Base-by-base conservation (phyloP, 2,329 filamentous ascomycete genomes). In the Allantophomopsis lycopodina region DNA sequence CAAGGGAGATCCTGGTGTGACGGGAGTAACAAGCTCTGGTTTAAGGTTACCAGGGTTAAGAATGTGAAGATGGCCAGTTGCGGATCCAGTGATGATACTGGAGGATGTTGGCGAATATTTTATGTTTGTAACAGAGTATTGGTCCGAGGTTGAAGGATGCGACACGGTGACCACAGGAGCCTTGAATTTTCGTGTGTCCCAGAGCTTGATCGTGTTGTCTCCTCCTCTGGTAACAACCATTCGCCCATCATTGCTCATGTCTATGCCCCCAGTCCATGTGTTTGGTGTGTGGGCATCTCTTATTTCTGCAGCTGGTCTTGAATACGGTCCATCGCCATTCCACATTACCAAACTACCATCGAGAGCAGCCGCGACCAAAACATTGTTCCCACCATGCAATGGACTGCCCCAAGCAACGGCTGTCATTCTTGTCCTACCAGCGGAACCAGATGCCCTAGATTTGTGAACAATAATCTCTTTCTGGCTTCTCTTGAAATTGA, bases 131-230 rank as follows among this genome's bases (percentile, higher is more conserved):
- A 84, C 88, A 1, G 83, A 75, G 56, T 84, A 94, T 52, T 87
- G 79, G 42, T 79, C 77, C 1, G 86, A 89, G 12, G 84, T 94
- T 1, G 89, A 94, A 1, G 73, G 61, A 58, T 94, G 87, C 5
- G 79, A 65, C 13, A 85, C 76, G 1, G 79, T 83, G 36, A 86
- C 84, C 12, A 98, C 71, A 4, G 91, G 86, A 42, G 81, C 70
- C 57, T 91, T 96, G 68, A 98, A 94, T 55, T 95, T 96, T 42
- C 91, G 77, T 3, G 81, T 93, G 57, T 98, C 91, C 91, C 91
- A 98, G 2, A 95, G 69, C 62, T 96, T 96, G 60, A 98, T 89
- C 2, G 83, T 72, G 55, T 93, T 77, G 59, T 98, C 91, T 38
- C 88, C 89, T 40, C 91, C 91, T 49, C 87, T 72, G 1, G 87